Evolutionary conservation across 257 asterid species (phyloP), one percentile per base, ranked within the genome.

Genomic region (Fraxinus excelsior): DNA sequence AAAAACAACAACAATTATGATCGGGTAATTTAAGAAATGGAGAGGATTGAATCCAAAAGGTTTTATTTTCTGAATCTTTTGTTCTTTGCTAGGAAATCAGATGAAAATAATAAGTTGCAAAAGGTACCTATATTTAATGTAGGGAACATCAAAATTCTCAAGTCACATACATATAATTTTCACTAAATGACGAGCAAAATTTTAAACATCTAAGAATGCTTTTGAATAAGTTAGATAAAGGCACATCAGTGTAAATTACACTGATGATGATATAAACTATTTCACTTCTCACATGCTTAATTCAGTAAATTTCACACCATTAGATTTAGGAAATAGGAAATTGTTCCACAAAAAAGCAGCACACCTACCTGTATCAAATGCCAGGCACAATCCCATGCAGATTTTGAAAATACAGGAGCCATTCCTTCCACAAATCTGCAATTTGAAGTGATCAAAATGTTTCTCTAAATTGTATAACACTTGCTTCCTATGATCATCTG

Each of bases 381-480:
- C 99, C 99, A 96, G 79, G 98, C 97, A 88, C 99, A 96, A 65
- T 81, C 89, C 99, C 99, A 96, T 3, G 99, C 97, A 71, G 97
- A 87, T 88, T 89, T 88, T 58, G 99, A 96, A 78, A 96, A 96
- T 40, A 96, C 99, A 0, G 99, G 99, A 80, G 98, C 99, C 99
- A 96, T 96, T 87, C 99, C 99, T 88, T 96, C 99, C 76, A 96
- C 99, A 80, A 93, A 96, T 79, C 99, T 96, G 93, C 83, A 80
- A 80, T 31, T n/a, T 19, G 29, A 79, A 79, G 40, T 79, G 64
- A 60, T 69, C 32, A 77, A 53, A 51, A 71, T 32, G 75, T 65
- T 79, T 68, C 71, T 31, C 31, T 74, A 42, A 23, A 40, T 46
- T 19, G 28, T 66, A 74, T 60, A 77, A 68, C 5, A 29, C 71